Conservation (phyloP, 1,139 yeast species). For the Kodamaea plutei region DNA sequence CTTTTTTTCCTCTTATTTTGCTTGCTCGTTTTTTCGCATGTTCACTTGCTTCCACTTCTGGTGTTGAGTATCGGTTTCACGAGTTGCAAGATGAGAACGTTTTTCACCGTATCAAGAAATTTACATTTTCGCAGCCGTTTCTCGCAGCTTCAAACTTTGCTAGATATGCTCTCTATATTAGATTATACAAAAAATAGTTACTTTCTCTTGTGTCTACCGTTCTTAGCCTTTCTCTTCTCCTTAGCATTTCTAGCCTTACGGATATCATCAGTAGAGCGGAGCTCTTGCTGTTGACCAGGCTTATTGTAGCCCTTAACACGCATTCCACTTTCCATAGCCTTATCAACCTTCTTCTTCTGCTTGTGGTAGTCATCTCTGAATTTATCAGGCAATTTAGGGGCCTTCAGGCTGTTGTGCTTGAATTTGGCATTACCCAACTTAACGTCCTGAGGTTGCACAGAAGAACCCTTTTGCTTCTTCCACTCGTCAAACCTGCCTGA, state of each 20-base stretch:
- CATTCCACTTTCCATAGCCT: conserved; percentile 75
- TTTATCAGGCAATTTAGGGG: conserved; percentile 89
- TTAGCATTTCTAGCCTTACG: conserved; percentile 68
- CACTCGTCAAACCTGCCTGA: conserved; percentile 91
- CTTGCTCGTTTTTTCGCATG: too few relatives aligned
- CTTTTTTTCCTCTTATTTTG: too few relatives aligned
- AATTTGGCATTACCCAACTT: conserved; percentile 41
- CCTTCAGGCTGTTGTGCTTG: conserved; percentile 69
- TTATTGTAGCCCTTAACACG: conserved; percentile 65
- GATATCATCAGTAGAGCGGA: conserved; percentile 68
- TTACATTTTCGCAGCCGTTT: too few relatives aligned
- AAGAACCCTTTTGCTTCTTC: conserved; percentile 64
- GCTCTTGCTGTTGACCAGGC: conserved; percentile 53
- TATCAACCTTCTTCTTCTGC: conserved; percentile 79
- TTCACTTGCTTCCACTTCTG: too few relatives aligned
- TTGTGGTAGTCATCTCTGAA: conserved; percentile 80
- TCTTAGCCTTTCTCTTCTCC: conserved; percentile 78
- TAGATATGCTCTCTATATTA: too few relatives aligned
- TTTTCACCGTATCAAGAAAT: too few relatives aligned
- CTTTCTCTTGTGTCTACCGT: conserved; percentile 57
- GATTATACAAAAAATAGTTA: too few relatives aligned
- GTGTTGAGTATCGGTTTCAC: too few relatives aligned
- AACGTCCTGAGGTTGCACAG: conserved; percentile 25
- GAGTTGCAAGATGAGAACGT: too few relatives aligned
- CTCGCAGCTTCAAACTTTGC: too few relatives aligned